Conservation (phyloP, 2,329 filamentous ascomycete species). For the Aspergillus neotritici region DNA sequence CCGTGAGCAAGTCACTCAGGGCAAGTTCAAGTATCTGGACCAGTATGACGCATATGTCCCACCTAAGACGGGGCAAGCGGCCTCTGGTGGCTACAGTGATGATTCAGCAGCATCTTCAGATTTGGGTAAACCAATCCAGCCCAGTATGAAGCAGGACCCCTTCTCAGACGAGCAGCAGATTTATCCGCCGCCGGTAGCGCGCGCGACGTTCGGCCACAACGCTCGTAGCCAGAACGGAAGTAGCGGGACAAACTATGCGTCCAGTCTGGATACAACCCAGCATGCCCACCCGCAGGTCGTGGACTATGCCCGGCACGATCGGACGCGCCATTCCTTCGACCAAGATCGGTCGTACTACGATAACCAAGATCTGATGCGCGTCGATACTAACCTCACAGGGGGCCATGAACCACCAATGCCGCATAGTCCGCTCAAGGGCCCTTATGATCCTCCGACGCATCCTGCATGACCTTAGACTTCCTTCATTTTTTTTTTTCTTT, state of each 20-base stretch:
- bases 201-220: slow-evolving; percentile 71
- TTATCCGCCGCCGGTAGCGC: slow-evolving; percentile 82
- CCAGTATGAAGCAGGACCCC: slow-evolving; percentile 54
- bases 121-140: slow-evolving; percentile 46
- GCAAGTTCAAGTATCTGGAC: slow-evolving; percentile 72
- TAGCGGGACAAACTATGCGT: slow-evolving; percentile 86
- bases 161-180: slow-evolving; percentile 85
- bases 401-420: slow-evolving; percentile 24
- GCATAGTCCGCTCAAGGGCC: slow-evolving; percentile 30
- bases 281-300: slow-evolving; percentile 55
- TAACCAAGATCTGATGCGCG: slow-evolving; percentile 79
- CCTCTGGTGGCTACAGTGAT: slow-evolving; percentile 36
- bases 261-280: slow-evolving; percentile 41
- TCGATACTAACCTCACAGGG: slow-evolving; percentile 61
- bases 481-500: slow-evolving; percentile 12
- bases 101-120: slow-evolving; percentile 38
- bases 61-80: slow-evolving; percentile 40
- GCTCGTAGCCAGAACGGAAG: slow-evolving; percentile 82
- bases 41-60: slow-evolving; percentile 48
- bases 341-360: slow-evolving; percentile 78
- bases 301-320: slow-evolving; percentile 60
- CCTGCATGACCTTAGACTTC: slow-evolving; percentile 28
- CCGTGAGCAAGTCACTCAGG: slow-evolving; percentile 80
- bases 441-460: slow-evolving; percentile 29
- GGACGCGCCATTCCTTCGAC: slow-evolving; percentile 82